Base-by-base conservation (phyloP, 192 early-diverging fungal species). In the Borealophlyctis nickersoniae region DNA sequence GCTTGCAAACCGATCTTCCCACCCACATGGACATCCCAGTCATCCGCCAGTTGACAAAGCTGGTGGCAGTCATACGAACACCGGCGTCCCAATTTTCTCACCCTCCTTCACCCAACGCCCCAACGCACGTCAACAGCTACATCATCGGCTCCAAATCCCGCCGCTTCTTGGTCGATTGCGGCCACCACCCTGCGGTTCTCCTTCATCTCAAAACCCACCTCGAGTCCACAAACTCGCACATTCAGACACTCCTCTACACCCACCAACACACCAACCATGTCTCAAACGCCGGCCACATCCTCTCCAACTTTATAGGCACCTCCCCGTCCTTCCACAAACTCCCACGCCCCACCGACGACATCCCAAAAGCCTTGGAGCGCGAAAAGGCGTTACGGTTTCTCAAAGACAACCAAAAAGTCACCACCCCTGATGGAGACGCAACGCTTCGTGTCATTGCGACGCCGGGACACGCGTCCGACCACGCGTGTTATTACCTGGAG, bases 101-200 rank as follows among this genome's bases (percentile, higher is more conserved):
- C n/a, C n/a, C n/a, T n/a, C n/a, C n/a, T n/a, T n/a, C n/a, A n/a
- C n/a, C n/a, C n/a, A n/a, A n/a, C n/a, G n/a, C n/a, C n/a, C n/a
- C n/a, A n/a, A n/a, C n/a, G n/a, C n/a, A 45, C 39, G 39, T 45
- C 39, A 45, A 45, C 39, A 45, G 9, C 39, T 45, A 45, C 39
- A 7, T 45, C 39, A 45, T 45, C 39, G 39, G 39, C 9, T 7
- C 39, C 39, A 19, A 19, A 7, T 13, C 7, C 7, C 7, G 39
- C 39, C 7, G 39, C 7, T 13, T 45, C 39, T 45, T 45, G 39
- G 19, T 45, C 7, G 39, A 45, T 45, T 13, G 9, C 7, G 19
- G 19, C 39, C 19, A 7, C 39, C 19, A 7, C 9, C 39, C 9
- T 45, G 9, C 39, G 19, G 7, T 13, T 19, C 39, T 45, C 39